Evolutionary conservation across 164 flowering plant genomes (phyloP).

Genomic region (Magnolia kwangsiensis): DNA sequence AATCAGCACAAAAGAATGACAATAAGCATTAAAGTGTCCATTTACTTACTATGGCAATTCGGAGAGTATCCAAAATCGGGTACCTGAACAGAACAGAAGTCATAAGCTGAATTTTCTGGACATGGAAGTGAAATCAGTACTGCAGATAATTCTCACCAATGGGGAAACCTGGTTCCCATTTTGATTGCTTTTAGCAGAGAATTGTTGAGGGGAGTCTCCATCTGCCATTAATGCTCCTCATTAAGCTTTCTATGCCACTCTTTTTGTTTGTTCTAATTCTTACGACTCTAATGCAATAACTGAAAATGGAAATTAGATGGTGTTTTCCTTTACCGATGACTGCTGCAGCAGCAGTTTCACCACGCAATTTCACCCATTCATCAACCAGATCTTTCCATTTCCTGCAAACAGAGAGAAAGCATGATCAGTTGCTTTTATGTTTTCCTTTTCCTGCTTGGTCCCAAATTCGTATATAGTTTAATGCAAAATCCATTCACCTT

Average conservation of each 20-base stretch:
- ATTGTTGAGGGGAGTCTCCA: conserved; percentile 72
- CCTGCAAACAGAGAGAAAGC: conserved; percentile 31
- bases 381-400: conserved; percentile 96
- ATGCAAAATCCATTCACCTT: conserved; percentile 41
- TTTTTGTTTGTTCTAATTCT: neutral
- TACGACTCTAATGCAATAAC: neutral
- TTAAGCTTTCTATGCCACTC: conserved; percentile 6
- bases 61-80: conserved; percentile 81
- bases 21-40: neutral
- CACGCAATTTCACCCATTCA: conserved; percentile 76
- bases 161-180: conserved; percentile 58
- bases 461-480: neutral
- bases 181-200: conserved; percentile 27
- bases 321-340: conserved; percentile 34
- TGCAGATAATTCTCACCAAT: neutral
- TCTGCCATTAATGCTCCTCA: conserved; percentile 31
- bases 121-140: neutral
- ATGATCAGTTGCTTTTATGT: neutral
- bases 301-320: neutral
- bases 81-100: conserved; percentile 40
- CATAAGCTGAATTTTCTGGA: neutral
- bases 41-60: conserved; percentile 64
- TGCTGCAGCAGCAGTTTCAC: conserved; percentile 38
- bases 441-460: neutral
- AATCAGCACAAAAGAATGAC: neutral